Evolutionary conservation across 768 basidiomycete genomes (phyloP).

Genomic region (Aureoboletus auriporus): DNA sequence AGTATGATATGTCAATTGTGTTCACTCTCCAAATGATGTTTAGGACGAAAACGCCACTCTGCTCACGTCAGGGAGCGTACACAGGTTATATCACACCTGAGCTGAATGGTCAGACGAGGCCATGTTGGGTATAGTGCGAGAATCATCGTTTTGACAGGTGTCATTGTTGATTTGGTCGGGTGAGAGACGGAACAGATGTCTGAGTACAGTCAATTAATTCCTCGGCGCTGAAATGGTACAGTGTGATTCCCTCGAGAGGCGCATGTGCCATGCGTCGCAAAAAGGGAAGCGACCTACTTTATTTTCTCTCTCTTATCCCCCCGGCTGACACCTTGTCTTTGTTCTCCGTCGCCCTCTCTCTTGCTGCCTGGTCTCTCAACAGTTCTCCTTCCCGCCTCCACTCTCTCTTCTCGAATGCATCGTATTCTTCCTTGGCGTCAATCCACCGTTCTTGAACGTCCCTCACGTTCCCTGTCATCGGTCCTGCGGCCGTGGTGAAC

Average conservation of each 20-base stretch:
- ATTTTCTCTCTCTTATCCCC: conserved; percentile 29
- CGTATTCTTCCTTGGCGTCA: conserved; percentile 78
- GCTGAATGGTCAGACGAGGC: no score
- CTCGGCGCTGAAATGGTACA: no score
- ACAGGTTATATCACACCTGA: no score
- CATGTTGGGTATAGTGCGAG: no score
- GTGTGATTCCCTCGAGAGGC: not conserved
- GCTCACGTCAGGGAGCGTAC: no score
- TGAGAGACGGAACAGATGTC: no score
- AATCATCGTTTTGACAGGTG: no score
- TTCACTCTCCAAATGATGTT: no score
- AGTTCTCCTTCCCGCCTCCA: conserved; percentile 75
- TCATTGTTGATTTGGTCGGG: no score
- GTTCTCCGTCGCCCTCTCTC: conserved; percentile 7
- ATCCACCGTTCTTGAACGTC: conserved; percentile 95
- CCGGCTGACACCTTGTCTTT: conserved; percentile 4
- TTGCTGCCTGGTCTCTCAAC: conserved; percentile 21
- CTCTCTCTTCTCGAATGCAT: conserved; percentile 71
- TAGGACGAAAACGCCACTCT: no score
- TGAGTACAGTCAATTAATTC: no score
- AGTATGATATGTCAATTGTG: no score
- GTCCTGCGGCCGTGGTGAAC: conserved; percentile 61
- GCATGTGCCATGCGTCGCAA: not conserved
- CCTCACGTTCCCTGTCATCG: conserved; percentile 49
- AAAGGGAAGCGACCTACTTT: conserved; percentile 6